These are phyloP conservation scores for Hyaloperonospora brassicae DNA, from an alignment of 352 stramenopile species.

Conservation along the genomic window DNA sequence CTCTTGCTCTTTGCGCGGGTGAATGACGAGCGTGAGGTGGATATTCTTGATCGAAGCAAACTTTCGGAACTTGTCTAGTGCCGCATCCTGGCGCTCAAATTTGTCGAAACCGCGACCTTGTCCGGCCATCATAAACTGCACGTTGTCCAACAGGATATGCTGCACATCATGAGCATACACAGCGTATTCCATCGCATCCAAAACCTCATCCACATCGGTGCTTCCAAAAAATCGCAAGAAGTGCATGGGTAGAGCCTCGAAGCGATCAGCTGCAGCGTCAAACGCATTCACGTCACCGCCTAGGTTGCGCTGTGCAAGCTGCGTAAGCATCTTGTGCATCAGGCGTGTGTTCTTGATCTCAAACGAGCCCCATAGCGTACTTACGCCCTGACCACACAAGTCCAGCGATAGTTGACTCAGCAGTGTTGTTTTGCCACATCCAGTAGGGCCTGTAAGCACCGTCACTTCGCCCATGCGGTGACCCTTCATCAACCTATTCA, in stretches of 20 bases:
- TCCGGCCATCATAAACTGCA: slow-evolving; percentile 99
- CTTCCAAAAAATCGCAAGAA: slow-evolving; percentile 98
- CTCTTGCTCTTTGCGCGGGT: slow-evolving; percentile 98
- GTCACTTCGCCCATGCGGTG: slow-evolving; percentile 96
- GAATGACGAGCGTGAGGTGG: slow-evolving; percentile 97
- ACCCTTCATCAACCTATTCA: slow-evolving; percentile 96
- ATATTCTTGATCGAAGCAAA: slow-evolving; percentile 97
- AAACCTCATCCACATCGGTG: slow-evolving; percentile 90
- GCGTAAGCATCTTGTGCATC: slow-evolving; percentile 96
- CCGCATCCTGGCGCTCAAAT: slow-evolving; percentile 87
- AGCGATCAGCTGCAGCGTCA: slow-evolving; percentile 76
- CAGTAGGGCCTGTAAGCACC: slow-evolving; percentile 96
- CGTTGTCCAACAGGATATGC: slow-evolving; percentile 98
- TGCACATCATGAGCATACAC: slow-evolving; percentile 97
- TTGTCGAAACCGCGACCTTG: slow-evolving; percentile 83
- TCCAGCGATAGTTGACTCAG: slow-evolving; percentile 88
- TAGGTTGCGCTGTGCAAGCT: slow-evolving; percentile 78
- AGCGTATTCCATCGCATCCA: slow-evolving; percentile 98
- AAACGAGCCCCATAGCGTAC: slow-evolving; percentile 98
- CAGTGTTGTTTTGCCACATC: slow-evolving; percentile 92
- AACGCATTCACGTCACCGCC: slow-evolving; percentile 71
- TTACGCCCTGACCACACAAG: slow-evolving; percentile 92
- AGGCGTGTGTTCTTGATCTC: slow-evolving; percentile 98
- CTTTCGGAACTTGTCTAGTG: slow-evolving; percentile 93
- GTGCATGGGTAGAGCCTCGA: slow-evolving; percentile 93